A percentile compares a stretch with the other conserved stretches of the same genome.
phyloP scores from a whole-genome alignment of 2,329 filamentous ascomycete genomes.

The Penicillium sp. region DNA sequence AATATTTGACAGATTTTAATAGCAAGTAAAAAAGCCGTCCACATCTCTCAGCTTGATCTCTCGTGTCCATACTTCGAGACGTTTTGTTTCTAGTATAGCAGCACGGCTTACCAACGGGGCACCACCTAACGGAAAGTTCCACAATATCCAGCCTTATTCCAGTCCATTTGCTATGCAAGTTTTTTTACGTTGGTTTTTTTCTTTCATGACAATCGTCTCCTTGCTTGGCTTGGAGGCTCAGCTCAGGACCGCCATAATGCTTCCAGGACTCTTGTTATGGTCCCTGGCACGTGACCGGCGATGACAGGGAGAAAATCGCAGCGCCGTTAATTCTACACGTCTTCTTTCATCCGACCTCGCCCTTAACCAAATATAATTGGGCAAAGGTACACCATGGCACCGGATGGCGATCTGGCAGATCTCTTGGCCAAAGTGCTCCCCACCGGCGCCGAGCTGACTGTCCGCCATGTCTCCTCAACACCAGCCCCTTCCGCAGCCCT shows the following conservation, averaged over 20 bases:
- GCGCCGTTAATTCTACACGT: slow-evolving; percentile 16
- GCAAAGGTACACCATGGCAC: slow-evolving; percentile 27
- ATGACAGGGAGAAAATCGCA: slow-evolving; percentile 13
- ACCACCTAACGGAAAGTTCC: too few species aligned
- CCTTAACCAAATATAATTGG: slow-evolving; percentile 22
- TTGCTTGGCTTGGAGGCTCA: too few species aligned
- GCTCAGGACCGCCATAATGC: neutral
- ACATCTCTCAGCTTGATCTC: neutral
- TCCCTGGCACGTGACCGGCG: slow-evolving; percentile 22
- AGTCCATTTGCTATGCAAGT: too few species aligned
- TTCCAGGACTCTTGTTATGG: neutral
- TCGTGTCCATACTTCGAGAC: neutral
- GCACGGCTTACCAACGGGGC: too few species aligned
- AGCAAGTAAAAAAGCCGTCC: too few species aligned
- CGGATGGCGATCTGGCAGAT: slow-evolving; percentile 42
- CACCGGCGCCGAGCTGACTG: slow-evolving; percentile 60
- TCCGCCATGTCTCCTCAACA: slow-evolving; percentile 86
- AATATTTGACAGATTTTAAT: too few species aligned
- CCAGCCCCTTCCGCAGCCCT: slow-evolving; percentile 74
- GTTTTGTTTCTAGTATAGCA: neutral
- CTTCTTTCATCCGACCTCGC: slow-evolving; percentile 21
- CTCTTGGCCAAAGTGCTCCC: slow-evolving; percentile 57
- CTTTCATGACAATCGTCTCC: too few species aligned
- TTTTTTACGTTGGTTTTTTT: too few species aligned
- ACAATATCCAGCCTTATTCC: too few species aligned